Conservation (phyloP, 768 basidiomycete species). For the Calocybe cyanea region DNA sequence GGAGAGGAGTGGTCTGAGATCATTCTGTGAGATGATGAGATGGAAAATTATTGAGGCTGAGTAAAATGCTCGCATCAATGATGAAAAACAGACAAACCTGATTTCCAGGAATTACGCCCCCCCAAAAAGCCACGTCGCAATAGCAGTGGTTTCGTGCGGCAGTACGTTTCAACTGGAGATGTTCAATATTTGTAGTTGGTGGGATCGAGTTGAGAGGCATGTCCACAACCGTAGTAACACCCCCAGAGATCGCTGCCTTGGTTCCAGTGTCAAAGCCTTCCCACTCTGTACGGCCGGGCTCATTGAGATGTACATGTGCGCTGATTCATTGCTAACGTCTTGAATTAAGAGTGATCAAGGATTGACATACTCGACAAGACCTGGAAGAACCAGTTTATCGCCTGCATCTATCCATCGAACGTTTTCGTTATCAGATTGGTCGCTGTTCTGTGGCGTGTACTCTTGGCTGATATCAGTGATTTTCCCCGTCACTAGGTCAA, state of each 20-base stretch:
- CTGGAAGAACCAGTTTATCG: conserved; percentile 63
- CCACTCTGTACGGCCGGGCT: conserved; percentile 91
- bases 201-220: conserved; percentile 99
- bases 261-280: conserved; percentile 95
- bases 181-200: conserved; percentile 82
- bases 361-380: conserved; percentile 69
- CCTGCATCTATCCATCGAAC: conserved; percentile 52
- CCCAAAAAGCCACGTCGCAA: conserved; percentile 90
- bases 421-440: conserved; percentile 24
- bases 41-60: background rate
- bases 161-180: conserved; percentile 66
- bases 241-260: conserved; percentile 84
- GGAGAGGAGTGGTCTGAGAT: conserved; percentile 71
- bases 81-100: conserved; percentile 41
- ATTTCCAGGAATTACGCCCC: conserved; percentile 92
- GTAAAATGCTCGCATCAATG: too few relatives aligned
- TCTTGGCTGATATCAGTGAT: conserved; percentile 46
- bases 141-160: conserved; percentile 73
- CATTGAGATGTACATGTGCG: conserved; percentile 90
- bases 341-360: conserved; percentile 6
- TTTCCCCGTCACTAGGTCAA: conserved; percentile 55
- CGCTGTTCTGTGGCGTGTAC: conserved; percentile 21
- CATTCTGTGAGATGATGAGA: conserved; percentile 36
- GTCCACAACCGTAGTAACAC: conserved; percentile 93
- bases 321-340: conserved; percentile 32